Conservation (phyloP, 1,284 basidiomycete genomes). For the Hemileia vastatrix region DNA sequence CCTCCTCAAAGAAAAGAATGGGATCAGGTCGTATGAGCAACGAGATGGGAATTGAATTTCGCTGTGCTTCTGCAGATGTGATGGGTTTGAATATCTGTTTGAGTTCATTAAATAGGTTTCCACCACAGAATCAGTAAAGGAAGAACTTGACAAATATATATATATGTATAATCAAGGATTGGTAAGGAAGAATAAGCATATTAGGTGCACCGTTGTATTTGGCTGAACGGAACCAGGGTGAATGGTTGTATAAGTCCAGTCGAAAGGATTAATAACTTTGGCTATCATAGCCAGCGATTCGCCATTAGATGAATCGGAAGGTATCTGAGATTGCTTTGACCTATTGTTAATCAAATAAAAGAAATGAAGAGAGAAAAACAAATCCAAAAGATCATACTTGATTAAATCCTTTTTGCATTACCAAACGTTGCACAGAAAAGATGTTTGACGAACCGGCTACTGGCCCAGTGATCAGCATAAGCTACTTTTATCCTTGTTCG, state of each 20-base stretch:
- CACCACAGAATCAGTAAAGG: slow-evolving; percentile 14
- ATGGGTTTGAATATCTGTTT: slow-evolving; percentile 5
- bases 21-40: slow-evolving; percentile 71
- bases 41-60: slow-evolving; percentile 61
- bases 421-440: background rate
- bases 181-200: background rate
- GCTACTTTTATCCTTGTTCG: slow-evolving; percentile 86
- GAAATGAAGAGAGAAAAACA: slow-evolving; percentile 4
- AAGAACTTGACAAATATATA: slow-evolving; percentile 19
- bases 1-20: slow-evolving; percentile 86
- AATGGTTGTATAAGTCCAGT: slow-evolving; percentile 94
- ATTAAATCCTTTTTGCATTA: background rate
- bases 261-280: slow-evolving; percentile 65
- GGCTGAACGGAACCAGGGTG: slow-evolving; percentile 59
- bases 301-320: slow-evolving; percentile 53
- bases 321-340: slow-evolving; percentile 55
- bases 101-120: slow-evolving; percentile 22
- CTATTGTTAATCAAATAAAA: slow-evolving; percentile 19
- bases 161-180: background rate
- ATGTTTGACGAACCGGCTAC: slow-evolving; percentile 58
- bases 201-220: slow-evolving; percentile 1
- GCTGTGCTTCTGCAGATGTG: slow-evolving; percentile 23
- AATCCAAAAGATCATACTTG: background rate
- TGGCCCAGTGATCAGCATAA: slow-evolving; percentile 87
- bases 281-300: slow-evolving; percentile 10